Base-by-base conservation (phyloP, 768 basidiomycete species). In the Trametes maxima region DNA sequence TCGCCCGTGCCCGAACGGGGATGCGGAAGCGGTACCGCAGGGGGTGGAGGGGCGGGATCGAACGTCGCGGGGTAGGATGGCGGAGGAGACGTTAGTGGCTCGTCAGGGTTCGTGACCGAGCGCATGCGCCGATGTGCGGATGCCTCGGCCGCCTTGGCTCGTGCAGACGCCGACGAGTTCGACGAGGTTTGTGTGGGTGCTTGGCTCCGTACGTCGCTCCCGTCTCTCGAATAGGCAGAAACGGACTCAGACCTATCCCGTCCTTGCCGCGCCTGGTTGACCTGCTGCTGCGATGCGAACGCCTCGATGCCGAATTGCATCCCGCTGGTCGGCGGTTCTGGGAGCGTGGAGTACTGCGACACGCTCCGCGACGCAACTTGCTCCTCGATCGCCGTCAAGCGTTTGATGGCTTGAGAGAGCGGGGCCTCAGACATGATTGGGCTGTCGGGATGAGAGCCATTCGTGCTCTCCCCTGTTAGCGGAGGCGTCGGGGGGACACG, bases 241-340 rank as follows among this genome's bases (percentile, higher is more conserved):
- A 54, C 24, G 12, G 61, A 62, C 2, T 53, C 53, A 2, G 62
- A 63, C 21, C 62, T 33, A 5, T 58, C 57, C 8, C 53, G 22
- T 13, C n/a, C 22, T 3, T 17, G 25, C 37, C 40, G 59, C 2
- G 24, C 24, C 11, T 19, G 53, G 14, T 22, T 43, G 8, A 24
- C 46, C 44, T 37, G 24, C 19, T 59, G 57, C 47, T 63, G 62
- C 35, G 22, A 28, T n/a, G 46, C 46, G 24, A 63, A 63, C 22
- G 57, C 48, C 22, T 57, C 56, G 10, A 10, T 24, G 17, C 25
- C 47, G 22, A 49, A 63, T 47, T 43, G 33, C 28, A 57, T 43
- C 8, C 57, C 65, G 47, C 65, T 66, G n/a, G 59, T 60, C 28
- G 65, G 61, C 33, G 64, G 59, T 43, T 57, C 56, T n/a, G 62